These are phyloP conservation scores for Postia placenta DNA, from an alignment of 768 basidiomycete genomes.

Conservation along the genomic window DNA sequence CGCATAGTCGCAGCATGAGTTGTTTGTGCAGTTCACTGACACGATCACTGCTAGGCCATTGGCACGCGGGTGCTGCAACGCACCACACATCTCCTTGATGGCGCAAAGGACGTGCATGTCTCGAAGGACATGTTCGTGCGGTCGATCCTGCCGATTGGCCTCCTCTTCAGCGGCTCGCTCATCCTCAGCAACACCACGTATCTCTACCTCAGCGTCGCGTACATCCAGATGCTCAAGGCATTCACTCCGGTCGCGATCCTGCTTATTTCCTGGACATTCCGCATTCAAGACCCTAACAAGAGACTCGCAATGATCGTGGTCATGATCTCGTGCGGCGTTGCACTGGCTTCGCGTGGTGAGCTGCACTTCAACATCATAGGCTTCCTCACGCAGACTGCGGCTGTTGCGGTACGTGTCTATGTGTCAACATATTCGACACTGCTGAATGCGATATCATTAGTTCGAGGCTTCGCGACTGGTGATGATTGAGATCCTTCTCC, in stretches of 20 bases:
- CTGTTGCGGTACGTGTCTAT: conserved; percentile 62
- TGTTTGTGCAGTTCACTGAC: not conserved
- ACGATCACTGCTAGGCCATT: conserved; percentile 43
- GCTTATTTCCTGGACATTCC: conserved; percentile 88
- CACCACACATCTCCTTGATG: conserved; percentile 78
- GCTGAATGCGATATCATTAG: conserved; percentile 27
- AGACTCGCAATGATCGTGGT: conserved; percentile 77
- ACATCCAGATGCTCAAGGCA: conserved; percentile 98
- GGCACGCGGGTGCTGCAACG: conserved; percentile 84
- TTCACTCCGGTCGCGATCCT: conserved; percentile 88
- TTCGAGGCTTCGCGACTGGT: conserved; percentile 94
- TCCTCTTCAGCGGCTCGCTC: conserved; percentile 89
- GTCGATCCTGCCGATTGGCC: conserved; percentile 89
- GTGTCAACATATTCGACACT: not conserved
- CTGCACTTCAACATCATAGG: conserved; percentile 79
- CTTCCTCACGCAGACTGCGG: conserved; percentile 82
- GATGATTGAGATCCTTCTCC: conserved; percentile 92
- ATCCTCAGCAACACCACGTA: conserved; percentile 91
- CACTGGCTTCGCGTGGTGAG: conserved; percentile 87
- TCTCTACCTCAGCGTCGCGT: conserved; percentile 84
- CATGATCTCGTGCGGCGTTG: conserved; percentile 89
- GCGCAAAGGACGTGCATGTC: conserved; percentile 72
- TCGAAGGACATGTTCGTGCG: conserved; percentile 70
- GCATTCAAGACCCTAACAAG: conserved; percentile 81
- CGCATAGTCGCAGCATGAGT: too few species aligned